phyloP scores from a whole-genome alignment of 2,329 filamentous ascomycete genomes.

The Nemania abortiva region DNA sequence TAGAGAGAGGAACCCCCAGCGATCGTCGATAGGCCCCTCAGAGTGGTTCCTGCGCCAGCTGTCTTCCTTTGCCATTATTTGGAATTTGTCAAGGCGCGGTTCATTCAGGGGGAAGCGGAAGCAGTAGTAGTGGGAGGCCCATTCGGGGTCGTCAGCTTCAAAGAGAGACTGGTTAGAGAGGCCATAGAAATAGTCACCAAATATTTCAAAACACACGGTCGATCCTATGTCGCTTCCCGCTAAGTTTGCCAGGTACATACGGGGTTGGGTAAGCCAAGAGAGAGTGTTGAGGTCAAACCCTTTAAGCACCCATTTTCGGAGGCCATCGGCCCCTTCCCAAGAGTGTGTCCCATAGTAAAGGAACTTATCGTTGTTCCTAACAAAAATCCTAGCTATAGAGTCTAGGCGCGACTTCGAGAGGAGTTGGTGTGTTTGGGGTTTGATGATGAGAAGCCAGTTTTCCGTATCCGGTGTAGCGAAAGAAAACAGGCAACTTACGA shows the following conservation, averaged over 20 bases:
- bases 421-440: constrained; percentile 55
- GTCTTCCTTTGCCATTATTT: constrained; percentile 58
- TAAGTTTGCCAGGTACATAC: constrained; percentile 67
- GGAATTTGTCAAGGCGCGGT: constrained; percentile 55
- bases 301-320: constrained; percentile 72
- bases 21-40: constrained; percentile 79
- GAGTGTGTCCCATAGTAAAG: constrained; percentile 77
- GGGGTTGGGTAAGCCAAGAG: constrained; percentile 56
- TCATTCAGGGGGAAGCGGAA: constrained; percentile 69
- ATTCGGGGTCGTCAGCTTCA: constrained; percentile 72
- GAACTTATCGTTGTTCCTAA: constrained; percentile 71
- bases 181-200: constrained; percentile 74
- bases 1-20: constrained; percentile 76
- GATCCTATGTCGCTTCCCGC: constrained; percentile 74
- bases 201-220: constrained; percentile 78
- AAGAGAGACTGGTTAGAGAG: constrained; percentile 74
- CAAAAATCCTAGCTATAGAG: constrained; percentile 70
- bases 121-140: constrained; percentile 77
- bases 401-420: constrained; percentile 57
- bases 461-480: constrained; percentile 54
- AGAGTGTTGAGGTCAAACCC: constrained; percentile 61
- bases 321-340: constrained; percentile 63
- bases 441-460: constrained; percentile 67
- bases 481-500: constrained; percentile 69
- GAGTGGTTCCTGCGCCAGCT: constrained; percentile 75